These are phyloP conservation scores for Vinca major DNA, from an alignment of 305 asterid species.

Conservation along the genomic window DNA sequence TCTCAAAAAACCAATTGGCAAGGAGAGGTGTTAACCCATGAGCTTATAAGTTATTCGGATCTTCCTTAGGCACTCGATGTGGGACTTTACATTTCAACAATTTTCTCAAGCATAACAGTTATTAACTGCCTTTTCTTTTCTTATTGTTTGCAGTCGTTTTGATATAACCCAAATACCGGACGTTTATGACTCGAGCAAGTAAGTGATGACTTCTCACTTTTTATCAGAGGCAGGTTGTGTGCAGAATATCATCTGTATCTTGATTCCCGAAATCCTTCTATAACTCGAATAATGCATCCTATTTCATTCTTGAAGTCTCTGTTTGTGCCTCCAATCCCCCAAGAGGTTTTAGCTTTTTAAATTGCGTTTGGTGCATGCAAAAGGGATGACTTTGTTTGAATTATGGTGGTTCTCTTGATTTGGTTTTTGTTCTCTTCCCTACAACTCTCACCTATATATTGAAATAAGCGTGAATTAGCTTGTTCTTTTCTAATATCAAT, in stretches of 20 bases:
- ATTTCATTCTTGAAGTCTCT: background rate
- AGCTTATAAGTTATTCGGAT: too few species aligned
- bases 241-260: background rate
- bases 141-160: conserved; percentile 54
- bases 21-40: too few species aligned
- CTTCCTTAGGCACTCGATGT: too few species aligned
- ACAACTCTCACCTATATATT: too few species aligned
- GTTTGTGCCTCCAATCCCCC: background rate
- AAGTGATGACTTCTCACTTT: conserved; percentile 24
- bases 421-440: too few species aligned
- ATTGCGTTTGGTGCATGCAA: background rate
- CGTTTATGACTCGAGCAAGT: conserved; percentile 98
- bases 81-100: too few species aligned
- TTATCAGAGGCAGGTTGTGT: conserved; percentile 1
- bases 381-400: too few species aligned
- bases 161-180: conserved; percentile 95
- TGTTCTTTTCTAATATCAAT: too few species aligned
- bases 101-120: conserved; percentile 4
- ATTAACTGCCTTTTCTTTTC: conserved; percentile 16
- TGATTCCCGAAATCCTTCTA: conserved; percentile 2
- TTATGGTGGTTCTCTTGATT: too few species aligned
- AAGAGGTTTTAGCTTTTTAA: background rate
- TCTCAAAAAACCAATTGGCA: too few species aligned
- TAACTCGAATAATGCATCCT: background rate
- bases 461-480: too few species aligned